Percentiles rank a stretch among this genome's conserved stretches.
Conservation (phyloP, 768 basidiomycete species). For the Daedaleopsis nitida region DNA sequence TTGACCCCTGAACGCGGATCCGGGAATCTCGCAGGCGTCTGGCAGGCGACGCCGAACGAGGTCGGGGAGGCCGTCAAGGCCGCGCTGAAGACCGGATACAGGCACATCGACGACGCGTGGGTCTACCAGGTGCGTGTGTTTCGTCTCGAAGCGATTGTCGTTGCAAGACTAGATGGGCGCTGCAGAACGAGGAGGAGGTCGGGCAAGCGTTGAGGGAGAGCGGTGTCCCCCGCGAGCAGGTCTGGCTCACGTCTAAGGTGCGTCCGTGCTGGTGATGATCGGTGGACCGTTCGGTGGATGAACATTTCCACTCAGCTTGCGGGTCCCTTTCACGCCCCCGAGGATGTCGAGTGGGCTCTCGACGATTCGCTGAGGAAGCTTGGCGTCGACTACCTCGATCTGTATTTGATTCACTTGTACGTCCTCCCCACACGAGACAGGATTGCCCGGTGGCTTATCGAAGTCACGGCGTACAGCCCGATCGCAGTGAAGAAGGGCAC, state of each 20-base stretch:
- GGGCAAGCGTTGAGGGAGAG: constrained; percentile 63
- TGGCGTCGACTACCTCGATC: constrained; percentile 70
- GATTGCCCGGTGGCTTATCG: too few species aligned
- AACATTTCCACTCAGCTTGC: constrained; percentile 48
- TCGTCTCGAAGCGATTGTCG: too few species aligned
- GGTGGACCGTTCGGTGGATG: too few species aligned
- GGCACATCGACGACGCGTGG: constrained; percentile 78
- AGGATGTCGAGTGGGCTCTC: constrained; percentile 66
- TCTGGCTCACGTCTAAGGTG: constrained; percentile 70
- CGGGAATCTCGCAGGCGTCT: constrained; percentile 48
- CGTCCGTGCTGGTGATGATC: not conserved
- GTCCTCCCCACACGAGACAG: constrained; percentile 14
- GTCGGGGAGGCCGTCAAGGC: constrained; percentile 72
- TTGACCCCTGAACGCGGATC: not conserved
- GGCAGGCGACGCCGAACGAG: constrained; percentile 57
- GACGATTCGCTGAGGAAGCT: constrained; percentile 67
- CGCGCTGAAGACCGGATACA: constrained; percentile 63
- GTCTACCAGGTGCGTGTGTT: constrained; percentile 50
- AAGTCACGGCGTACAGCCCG: constrained; percentile 55
- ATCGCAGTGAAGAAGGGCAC: constrained; percentile 61
- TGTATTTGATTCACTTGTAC: constrained; percentile 83
- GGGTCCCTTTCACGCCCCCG: constrained; percentile 75
- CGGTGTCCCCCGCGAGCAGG: constrained; percentile 57
- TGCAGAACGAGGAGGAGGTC: constrained; percentile 69
- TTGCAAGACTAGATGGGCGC: not conserved